Percentiles rank a stretch among this genome's conserved stretches.
Conservation (phyloP, 768 basidiomycete species). For the Leccinum imitatum region DNA sequence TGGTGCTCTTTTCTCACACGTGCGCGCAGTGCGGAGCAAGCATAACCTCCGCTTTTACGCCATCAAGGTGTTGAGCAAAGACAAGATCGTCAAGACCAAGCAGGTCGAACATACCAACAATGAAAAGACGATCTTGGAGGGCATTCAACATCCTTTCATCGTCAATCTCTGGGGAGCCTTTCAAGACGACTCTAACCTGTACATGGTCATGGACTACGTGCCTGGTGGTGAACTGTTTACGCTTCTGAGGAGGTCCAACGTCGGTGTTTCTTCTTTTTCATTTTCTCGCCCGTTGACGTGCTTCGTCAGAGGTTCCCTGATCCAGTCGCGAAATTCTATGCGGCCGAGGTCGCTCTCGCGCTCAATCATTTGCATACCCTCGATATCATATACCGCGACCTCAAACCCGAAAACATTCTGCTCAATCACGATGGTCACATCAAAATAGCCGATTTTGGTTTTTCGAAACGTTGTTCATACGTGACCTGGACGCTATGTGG, state of each 20-base stretch:
- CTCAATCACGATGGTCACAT: constrained; percentile 94
- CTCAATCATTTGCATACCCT: constrained; percentile 84
- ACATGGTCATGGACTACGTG: constrained; percentile 98
- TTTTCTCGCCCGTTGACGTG: constrained; percentile 10
- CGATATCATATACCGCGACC: constrained; percentile 94
- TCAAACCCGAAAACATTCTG: constrained; percentile 96
- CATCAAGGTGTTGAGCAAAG: constrained; percentile 92
- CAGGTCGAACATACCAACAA: constrained; percentile 98
- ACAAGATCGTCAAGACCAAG: constrained; percentile 88
- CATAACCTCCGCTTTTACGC: constrained; percentile 97
- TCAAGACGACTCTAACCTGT: constrained; percentile 89
- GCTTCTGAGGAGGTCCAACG: constrained; percentile 85
- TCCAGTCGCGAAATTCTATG: constrained; percentile 97
- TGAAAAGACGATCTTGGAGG: constrained; percentile 83
- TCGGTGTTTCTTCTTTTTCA: constrained; percentile 38
- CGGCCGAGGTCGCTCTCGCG: constrained; percentile 91
- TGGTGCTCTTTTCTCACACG: background rate
- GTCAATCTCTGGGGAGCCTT: constrained; percentile 96
- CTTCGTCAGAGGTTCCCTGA: constrained; percentile 80
- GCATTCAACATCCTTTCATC: constrained; percentile 89
- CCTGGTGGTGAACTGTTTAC: constrained; percentile 98
- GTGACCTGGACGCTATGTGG: constrained; percentile 96
- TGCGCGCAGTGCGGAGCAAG: constrained; percentile 71
- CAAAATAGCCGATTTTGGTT: constrained; percentile 96
- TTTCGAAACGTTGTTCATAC: constrained; percentile 84